Evolutionary conservation across 345 rosid species (phyloP).

Genomic region (Moringa oleifera): DNA sequence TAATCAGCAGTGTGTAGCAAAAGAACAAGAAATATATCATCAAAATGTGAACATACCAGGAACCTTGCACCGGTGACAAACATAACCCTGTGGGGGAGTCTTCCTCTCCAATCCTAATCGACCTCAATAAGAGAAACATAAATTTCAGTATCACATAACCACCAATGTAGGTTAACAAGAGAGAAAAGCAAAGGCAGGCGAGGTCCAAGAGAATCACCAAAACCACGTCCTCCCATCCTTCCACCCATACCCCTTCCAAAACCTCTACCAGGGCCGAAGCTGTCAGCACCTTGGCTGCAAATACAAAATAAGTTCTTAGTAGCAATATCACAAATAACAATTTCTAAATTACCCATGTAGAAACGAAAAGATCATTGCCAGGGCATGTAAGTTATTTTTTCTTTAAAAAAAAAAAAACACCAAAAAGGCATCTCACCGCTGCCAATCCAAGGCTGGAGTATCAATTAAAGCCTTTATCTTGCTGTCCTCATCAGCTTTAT

Average conservation of each 20-base stretch:
- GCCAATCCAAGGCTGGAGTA: conserved; percentile 98
- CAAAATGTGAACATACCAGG: conserved; percentile 58
- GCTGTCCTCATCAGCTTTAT: conserved; percentile 87
- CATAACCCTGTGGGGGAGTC: conserved; percentile 95
- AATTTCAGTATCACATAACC: conserved; percentile 12
- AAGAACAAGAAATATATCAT: not conserved
- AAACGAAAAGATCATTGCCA: not conserved
- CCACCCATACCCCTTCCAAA: conserved; percentile 89
- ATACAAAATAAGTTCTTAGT: conserved; percentile 11
- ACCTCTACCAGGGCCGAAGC: conserved; percentile 90
- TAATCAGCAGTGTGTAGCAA: not conserved
- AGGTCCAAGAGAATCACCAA: conserved; percentile 41
- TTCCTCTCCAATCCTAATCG: conserved; percentile 81
- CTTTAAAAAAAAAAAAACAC: too few species aligned
- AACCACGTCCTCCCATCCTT: conserved; percentile 94
- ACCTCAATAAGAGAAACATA: conserved; percentile 24
- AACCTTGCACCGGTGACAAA: conserved; percentile 91
- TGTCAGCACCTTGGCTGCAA: conserved; percentile 80
- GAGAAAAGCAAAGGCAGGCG: not conserved
- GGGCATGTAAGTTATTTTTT: too few species aligned
- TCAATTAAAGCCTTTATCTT: conserved; percentile 87
- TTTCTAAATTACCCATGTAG: too few species aligned
- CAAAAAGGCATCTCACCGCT: conserved; percentile 53
- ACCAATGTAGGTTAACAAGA: not conserved
- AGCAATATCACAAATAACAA: conserved; percentile 5